Conservation (phyloP, 352 stramenopile species). For the Pythium sukuiense region DNA sequence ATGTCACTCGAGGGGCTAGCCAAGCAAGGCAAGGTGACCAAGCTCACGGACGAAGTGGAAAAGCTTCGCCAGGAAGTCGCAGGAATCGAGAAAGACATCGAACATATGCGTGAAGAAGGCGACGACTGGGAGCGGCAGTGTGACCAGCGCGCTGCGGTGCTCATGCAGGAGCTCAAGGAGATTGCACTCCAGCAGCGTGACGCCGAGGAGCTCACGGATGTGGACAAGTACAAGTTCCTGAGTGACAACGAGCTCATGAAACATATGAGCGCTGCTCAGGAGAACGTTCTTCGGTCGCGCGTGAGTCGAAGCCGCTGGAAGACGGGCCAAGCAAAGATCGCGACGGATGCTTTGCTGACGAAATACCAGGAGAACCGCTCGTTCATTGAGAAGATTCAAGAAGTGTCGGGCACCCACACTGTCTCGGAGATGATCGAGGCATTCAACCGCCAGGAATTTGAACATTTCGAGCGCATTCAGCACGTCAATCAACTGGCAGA, state of each 20-base stretch:
- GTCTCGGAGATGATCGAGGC: conserved; percentile 83
- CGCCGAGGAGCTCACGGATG: conserved; percentile 46
- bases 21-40: conserved; percentile 54
- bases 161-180: conserved; percentile 73
- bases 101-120: conserved; percentile 50
- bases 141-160: conserved; percentile 43
- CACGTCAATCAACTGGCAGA: conserved; percentile 80
- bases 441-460: conserved; percentile 81
- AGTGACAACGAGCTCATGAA: conserved; percentile 75
- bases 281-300: conserved; percentile 52
- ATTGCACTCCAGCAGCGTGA: conserved; percentile 61
- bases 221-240: conserved; percentile 68
- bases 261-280: conserved; percentile 44
- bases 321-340: conserved; percentile 61
- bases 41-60: conserved; percentile 48
- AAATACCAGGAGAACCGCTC: conserved; percentile 83
- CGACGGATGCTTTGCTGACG: conserved; percentile 59
- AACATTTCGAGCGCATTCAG: conserved; percentile 83
- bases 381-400: conserved; percentile 82
- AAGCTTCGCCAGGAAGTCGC: conserved; percentile 58
- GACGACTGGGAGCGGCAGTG: conserved; percentile 67
- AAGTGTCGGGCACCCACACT: conserved; percentile 73
- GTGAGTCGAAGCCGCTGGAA: conserved; percentile 71
- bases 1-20: conserved; percentile 59
- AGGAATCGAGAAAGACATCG: conserved; percentile 55